Evolutionary conservation across 2,329 filamentous ascomycete species (phyloP).

Genomic region (Malbranchea zuffiana): DNA sequence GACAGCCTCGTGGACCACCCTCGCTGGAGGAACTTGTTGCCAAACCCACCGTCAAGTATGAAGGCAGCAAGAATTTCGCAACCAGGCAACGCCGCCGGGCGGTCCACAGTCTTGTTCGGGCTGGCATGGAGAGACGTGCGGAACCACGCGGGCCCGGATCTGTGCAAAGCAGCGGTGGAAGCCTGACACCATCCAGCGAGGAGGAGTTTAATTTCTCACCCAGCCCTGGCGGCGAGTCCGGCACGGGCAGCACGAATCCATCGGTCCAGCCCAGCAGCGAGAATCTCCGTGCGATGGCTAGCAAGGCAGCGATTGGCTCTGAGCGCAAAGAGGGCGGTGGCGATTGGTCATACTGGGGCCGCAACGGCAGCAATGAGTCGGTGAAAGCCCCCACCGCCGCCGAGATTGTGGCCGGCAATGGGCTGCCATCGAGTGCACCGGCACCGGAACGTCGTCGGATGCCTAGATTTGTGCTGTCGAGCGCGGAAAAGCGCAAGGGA

Average conservation of each 20-base stretch:
- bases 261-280: constrained; percentile 63
- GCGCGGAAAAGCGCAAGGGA: constrained; percentile 81
- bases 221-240: constrained; percentile 49
- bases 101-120: constrained; percentile 80
- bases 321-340: constrained; percentile 63
- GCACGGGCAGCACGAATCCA: constrained; percentile 8
- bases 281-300: constrained; percentile 65
- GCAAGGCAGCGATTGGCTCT: constrained; percentile 76
- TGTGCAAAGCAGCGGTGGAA: constrained; percentile 53
- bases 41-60: constrained; percentile 83
- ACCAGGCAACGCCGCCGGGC: constrained; percentile 85
- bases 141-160: constrained; percentile 49
- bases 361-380: neutral
- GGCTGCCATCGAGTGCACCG: constrained; percentile 52
- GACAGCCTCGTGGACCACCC: constrained; percentile 86
- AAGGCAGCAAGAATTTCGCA: constrained; percentile 95
- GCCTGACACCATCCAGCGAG: constrained; percentile 84
- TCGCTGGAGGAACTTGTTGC: constrained; percentile 79
- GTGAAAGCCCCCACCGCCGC: constrained; percentile 22
- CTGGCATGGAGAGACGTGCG: constrained; percentile 71
- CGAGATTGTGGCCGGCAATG: constrained; percentile 43
- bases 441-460: constrained; percentile 58
- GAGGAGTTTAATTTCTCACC: constrained; percentile 57
- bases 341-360: neutral
- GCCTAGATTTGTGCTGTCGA: constrained; percentile 76